Evolutionary conservation across 1,284 basidiomycete species (phyloP).

Genomic region (Sporisorium scitamineum): DNA sequence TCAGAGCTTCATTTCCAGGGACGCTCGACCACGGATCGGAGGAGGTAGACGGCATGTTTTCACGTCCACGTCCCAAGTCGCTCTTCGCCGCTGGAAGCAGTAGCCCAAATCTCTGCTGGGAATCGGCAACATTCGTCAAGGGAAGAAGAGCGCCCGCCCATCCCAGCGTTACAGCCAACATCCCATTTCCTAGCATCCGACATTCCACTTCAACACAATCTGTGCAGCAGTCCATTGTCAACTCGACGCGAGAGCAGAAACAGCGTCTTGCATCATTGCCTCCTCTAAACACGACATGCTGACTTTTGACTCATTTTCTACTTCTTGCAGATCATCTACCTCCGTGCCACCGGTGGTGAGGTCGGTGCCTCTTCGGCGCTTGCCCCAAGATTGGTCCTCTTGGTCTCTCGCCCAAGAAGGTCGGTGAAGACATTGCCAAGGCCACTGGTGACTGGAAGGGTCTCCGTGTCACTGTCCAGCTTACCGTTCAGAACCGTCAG

Average conservation of each 20-base stretch:
- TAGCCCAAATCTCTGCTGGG: no score
- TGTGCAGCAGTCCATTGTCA: constrained; percentile 18
- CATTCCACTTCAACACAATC: not conserved
- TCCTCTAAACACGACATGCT: constrained; percentile 9
- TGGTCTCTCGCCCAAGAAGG: constrained; percentile 99
- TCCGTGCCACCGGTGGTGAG: constrained; percentile 99
- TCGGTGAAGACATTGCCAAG: constrained; percentile 99
- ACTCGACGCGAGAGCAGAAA: constrained; percentile 2
- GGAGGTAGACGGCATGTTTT: not conserved
- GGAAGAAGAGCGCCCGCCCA: not conserved
- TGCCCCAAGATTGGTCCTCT: constrained; percentile 99
- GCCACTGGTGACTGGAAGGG: constrained; percentile 99
- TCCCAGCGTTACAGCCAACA: not conserved
- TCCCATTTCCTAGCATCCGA: not conserved
- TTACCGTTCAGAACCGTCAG: constrained; percentile 99
- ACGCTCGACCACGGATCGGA: not conserved
- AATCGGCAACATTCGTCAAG: not conserved
- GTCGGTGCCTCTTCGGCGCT: constrained; percentile 98
- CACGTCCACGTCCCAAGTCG: not conserved
- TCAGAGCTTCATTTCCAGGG: not conserved
- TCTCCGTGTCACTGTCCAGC: constrained; percentile 97
- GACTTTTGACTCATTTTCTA: constrained; percentile 8
- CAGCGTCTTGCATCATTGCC: not conserved
- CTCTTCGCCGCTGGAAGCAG: not conserved
- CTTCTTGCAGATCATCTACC: constrained; percentile 84